Conservation (phyloP, 139 green algal species). For the Dunaliella sp. region DNA sequence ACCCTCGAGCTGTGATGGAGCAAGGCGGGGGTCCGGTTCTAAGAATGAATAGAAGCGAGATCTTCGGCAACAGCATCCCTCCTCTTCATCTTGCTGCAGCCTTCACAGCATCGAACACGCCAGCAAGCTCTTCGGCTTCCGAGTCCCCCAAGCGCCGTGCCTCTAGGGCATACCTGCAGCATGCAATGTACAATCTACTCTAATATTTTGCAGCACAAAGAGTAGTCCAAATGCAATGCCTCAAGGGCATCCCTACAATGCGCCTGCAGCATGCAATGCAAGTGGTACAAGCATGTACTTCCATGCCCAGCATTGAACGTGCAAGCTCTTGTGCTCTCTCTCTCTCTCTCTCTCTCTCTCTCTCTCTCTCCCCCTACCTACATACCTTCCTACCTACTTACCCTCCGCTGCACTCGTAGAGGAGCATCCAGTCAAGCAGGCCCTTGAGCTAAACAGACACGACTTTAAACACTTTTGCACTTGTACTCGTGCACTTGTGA, state of each 20-base stretch:
- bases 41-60: no score
- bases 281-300: constrained; percentile 4
- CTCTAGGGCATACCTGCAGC: constrained; percentile 30
- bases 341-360: not conserved
- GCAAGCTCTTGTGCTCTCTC: not conserved
- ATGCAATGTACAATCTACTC: no score
- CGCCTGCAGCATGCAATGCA: constrained; percentile 13
- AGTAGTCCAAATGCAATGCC: not conserved
- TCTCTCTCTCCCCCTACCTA: no score
- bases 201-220: not conserved
- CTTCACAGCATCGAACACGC: constrained; percentile 21
- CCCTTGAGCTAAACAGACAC: no score
- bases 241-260: not conserved
- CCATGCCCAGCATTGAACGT: constrained; percentile 5
- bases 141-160: constrained; percentile 25
- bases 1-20: no score
- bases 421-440: no score
- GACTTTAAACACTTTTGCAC: no score
- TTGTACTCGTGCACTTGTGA: no score
- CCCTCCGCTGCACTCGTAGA: no score
- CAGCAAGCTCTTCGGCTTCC: constrained; percentile 27
- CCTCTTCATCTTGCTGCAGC: not conserved
- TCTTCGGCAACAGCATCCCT: not conserved
- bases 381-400: no score
- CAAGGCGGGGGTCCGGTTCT: no score